phyloP scores from a whole-genome alignment of 352 stramenopile species.

The Globisporangium irregulare region DNA sequence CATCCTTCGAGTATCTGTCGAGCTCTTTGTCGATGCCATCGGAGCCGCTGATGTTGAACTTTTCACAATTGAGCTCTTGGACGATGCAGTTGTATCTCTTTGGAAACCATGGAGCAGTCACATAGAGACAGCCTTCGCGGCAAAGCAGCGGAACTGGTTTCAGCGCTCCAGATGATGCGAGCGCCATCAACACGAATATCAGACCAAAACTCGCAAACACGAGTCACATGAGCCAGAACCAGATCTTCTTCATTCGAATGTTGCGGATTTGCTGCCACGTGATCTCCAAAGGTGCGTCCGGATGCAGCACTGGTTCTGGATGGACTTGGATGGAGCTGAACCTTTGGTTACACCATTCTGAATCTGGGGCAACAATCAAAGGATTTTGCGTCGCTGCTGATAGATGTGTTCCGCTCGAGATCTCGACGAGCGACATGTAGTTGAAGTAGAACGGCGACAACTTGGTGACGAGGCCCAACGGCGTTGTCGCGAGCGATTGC shows the following conservation, averaged over 20 bases:
- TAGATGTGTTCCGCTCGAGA: background rate
- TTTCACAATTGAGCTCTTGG: slow-evolving; percentile 13
- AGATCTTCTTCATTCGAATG: background rate
- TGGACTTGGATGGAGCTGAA: background rate
- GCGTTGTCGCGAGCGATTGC: slow-evolving; percentile 10
- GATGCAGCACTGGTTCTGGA: background rate
- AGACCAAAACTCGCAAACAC: background rate
- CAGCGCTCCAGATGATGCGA: background rate
- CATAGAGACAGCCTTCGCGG: background rate
- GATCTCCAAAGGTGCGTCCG: background rate
- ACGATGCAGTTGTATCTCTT: slow-evolving; percentile 3
- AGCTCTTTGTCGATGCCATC: background rate
- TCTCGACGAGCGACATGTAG: slow-evolving; percentile 14
- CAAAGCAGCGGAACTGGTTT: background rate
- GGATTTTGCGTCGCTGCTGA: background rate
- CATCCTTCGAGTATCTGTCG: background rate
- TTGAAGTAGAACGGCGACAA: slow-evolving; percentile 12
- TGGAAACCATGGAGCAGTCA: background rate
- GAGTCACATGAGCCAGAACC: background rate
- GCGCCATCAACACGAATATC: background rate
- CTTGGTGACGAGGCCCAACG: slow-evolving; percentile 1
- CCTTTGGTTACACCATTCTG: background rate
- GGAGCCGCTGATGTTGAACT: slow-evolving; percentile 11
- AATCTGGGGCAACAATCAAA: too few species aligned
- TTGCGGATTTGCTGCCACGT: background rate